phyloP scores from a whole-genome alignment of 106 monocot species.

The Dendrobium nobile region DNA sequence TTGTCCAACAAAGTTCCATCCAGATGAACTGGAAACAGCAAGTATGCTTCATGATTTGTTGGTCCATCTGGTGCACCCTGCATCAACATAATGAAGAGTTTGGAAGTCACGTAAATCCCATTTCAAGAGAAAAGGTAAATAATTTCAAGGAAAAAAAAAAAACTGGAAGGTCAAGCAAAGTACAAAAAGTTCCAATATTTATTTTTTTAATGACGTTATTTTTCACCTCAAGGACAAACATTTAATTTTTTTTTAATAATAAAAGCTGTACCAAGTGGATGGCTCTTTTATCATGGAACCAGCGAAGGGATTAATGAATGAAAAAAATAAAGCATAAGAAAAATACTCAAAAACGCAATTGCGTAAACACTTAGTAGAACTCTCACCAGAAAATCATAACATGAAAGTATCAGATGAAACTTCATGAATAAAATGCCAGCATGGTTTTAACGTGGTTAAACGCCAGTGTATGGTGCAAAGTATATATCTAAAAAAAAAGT shows the following conservation, averaged over 20 bases:
- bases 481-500: neutral
- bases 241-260: neutral
- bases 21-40: slow-evolving; percentile 66
- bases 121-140: neutral
- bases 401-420: neutral
- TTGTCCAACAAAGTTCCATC: slow-evolving; percentile 66
- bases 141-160: neutral
- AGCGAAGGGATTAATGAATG: neutral
- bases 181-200: neutral
- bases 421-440: neutral
- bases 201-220: neutral
- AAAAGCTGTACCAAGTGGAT: neutral
- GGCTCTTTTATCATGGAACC: neutral
- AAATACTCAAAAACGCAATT: neutral
- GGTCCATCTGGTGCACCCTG: slow-evolving; percentile 42
- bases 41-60: slow-evolving; percentile 66
- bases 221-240: neutral
- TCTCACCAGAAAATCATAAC: neutral
- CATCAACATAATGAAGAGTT: neutral
- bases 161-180: neutral
- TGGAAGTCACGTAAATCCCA: neutral
- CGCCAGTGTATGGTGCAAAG: neutral
- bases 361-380: neutral
- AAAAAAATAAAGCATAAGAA: neutral
- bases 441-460: neutral